Conservation (phyloP, 2,329 filamentous ascomycete species). For the Cordyceps cateniannulata region DNA sequence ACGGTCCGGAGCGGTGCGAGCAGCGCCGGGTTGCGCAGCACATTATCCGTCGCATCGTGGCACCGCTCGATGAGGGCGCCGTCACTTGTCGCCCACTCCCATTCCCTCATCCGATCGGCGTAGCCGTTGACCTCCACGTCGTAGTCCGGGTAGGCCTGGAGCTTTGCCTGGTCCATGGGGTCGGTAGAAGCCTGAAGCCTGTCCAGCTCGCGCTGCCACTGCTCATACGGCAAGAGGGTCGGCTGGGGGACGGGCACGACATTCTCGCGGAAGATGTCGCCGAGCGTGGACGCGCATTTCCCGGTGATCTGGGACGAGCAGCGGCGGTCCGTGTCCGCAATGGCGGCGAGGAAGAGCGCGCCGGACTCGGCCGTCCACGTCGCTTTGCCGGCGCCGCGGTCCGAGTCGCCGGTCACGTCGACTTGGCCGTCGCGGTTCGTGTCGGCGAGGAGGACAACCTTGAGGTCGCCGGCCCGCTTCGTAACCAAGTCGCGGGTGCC, state of each 20-base stretch:
- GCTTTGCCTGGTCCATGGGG: no score
- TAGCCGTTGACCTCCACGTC: no score
- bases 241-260: no score
- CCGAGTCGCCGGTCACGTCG: background rate
- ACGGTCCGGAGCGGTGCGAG: constrained; percentile 27
- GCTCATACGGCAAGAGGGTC: no score
- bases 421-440: constrained; percentile 8
- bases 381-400: background rate
- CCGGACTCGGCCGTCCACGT: background rate
- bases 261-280: no score
- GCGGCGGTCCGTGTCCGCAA: constrained; percentile 1
- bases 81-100: no score
- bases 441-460: background rate
- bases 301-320: constrained; percentile 2
- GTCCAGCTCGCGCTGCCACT: no score
- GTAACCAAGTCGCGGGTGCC: background rate
- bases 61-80: constrained; percentile 20
- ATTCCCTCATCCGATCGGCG: no score
- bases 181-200: no score
- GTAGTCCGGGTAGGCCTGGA: no score
- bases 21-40: constrained; percentile 23
- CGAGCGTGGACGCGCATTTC: no score
- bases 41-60: constrained; percentile 29
- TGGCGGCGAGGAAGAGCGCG: constrained; percentile 3
- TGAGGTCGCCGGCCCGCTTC: background rate